These are phyloP conservation scores for Skeletonema potamos DNA, from an alignment of 108 stramenopile species.

Conservation along the genomic window DNA sequence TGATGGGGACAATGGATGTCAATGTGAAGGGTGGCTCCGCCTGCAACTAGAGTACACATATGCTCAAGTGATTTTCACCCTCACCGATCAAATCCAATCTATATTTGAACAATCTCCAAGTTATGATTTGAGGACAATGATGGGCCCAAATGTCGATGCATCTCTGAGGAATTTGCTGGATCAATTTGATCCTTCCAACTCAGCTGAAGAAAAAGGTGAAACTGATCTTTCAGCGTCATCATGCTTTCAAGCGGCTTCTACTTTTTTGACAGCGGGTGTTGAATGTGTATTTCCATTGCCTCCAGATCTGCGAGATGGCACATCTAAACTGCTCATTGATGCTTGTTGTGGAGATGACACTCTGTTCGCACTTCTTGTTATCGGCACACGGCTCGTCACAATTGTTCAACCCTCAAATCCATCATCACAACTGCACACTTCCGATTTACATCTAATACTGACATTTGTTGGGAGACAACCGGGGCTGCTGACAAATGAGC, in stretches of 20 bases:
- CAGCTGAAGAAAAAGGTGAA: background rate
- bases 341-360: constrained; percentile 34
- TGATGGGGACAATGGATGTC: constrained; percentile 15
- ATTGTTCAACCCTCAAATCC: constrained; percentile 65
- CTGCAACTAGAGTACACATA: constrained; percentile 78
- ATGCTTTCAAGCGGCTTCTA: constrained; percentile 16
- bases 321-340: constrained; percentile 45
- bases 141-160: constrained; percentile 48
- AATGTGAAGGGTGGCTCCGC: constrained; percentile 52
- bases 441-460: constrained; percentile 70
- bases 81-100: constrained; percentile 70
- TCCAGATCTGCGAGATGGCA: constrained; percentile 56
- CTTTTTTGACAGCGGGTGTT: constrained; percentile 61
- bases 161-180: constrained; percentile 42
- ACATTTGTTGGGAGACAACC: constrained; percentile 63
- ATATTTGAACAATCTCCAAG: constrained; percentile 56
- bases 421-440: constrained; percentile 63
- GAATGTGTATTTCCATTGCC: constrained; percentile 66
- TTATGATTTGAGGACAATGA: constrained; percentile 63
- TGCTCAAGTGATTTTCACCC: constrained; percentile 64
- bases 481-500: constrained; percentile 59
- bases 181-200: constrained; percentile 29
- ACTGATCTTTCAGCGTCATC: background rate
- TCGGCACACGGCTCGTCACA: constrained; percentile 57
- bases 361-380: constrained; percentile 63